Base-by-base conservation (phyloP, 73 alveolate genomes). In the Diophrys sp. region DNA sequence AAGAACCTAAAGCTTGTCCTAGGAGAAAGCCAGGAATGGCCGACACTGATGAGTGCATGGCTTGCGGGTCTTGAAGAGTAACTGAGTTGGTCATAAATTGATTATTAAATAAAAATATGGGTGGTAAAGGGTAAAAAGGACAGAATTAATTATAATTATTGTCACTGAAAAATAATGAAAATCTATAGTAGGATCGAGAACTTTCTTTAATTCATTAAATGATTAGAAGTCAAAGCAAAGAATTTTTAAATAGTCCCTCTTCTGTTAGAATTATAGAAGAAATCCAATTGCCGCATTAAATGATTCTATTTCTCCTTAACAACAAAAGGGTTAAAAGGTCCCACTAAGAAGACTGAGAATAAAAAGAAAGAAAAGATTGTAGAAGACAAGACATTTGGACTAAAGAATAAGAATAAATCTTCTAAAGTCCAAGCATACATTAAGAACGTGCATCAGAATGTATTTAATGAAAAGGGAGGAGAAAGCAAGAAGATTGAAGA, bases 311-410 rank as follows among this genome's bases (percentile, higher is more conserved):
- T 28, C 30, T 68, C 31, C 23, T 28, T 0, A 77, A 56, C 71
- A 67, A 80, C 28, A 87, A 81, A 78, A n/a, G 67, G 27, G 23
- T 79, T 77, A 25, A 78, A 70, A 29, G 82, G 33, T 28, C 83
- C 82, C 11, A 77, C 78, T 66, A 96, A 97, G 76, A 96, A 96
- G 85, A 90, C 97, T 1, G 98, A 92, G 72, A 67, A 81, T 66
- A 97, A 97, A 82, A 81, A 89, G 84, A 94, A 95, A 66, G 98
- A 96, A 77, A 97, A 97, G 87, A 84, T 97, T 83, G 91, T 97
- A 54, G 99, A 97, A 74, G 99, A 97, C 79, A 96, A 90, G 87
- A 97, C 99, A 24, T 97, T 97, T 87, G 99, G 99, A 26, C 89
- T 97, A 31, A 97, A 97, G 90, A 97, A 97, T 86, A 97, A 97